phyloP scores from a whole-genome alignment of 352 stramenopile species.

The Thraustochytrium sp. region DNA sequence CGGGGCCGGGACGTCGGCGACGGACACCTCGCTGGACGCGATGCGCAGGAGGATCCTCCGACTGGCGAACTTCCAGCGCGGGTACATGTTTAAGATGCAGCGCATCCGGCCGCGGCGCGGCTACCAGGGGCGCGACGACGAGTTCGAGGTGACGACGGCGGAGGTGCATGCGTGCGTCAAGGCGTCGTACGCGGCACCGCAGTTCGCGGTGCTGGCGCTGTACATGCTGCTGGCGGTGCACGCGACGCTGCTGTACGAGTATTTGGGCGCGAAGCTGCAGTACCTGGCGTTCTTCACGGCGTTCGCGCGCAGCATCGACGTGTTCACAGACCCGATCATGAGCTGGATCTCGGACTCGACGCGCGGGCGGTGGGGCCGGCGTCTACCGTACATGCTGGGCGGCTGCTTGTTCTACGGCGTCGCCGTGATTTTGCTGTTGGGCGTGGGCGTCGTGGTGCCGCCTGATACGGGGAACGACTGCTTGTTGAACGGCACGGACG shows the following conservation, averaged over 20 bases:
- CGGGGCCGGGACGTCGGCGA: neutral
- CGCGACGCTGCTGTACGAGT: conserved; percentile 50
- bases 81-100: conserved; percentile 26
- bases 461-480: neutral
- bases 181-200: conserved; percentile 42
- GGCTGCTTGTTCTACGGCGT: conserved; percentile 48
- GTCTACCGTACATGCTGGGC: conserved; percentile 47
- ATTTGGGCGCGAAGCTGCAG: conserved; percentile 44
- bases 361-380: conserved; percentile 40
- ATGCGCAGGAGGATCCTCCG: conserved; percentile 2
- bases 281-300: conserved; percentile 51
- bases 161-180: conserved; percentile 43
- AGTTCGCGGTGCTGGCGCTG: conserved; percentile 46
- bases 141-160: conserved; percentile 28
- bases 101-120: neutral
- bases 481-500: neutral
- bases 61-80: conserved; percentile 12
- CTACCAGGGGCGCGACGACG: conserved; percentile 12
- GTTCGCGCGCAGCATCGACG: conserved; percentile 47
- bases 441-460: conserved; percentile 42
- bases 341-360: conserved; percentile 51
- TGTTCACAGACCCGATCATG: conserved; percentile 51
- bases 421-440: conserved; percentile 41
- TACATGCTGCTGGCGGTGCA: conserved; percentile 51
- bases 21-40: neutral